Evolutionary conservation across 179 eudicot species (phyloP).

Genomic region (Beta lomatogona): DNA sequence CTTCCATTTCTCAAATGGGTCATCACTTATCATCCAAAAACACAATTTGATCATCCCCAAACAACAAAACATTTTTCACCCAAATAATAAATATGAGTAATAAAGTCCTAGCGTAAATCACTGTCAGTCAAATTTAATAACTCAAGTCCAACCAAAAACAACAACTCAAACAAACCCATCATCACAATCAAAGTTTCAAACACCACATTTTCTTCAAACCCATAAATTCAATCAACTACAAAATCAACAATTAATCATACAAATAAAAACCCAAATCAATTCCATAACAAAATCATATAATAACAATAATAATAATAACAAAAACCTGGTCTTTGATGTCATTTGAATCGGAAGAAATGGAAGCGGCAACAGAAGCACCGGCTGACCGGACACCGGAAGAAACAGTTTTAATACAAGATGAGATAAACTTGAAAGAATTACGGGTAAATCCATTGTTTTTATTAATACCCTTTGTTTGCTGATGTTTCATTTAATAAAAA

Average conservation of each 20-base stretch:
- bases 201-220: not conserved
- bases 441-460: conserved; percentile 51
- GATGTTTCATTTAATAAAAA: conserved; percentile 43
- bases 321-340: conserved; percentile 71
- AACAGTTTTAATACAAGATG: conserved; percentile 78
- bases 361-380: conserved; percentile 72
- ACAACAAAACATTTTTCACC: not conserved
- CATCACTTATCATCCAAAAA: not conserved
- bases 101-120: conserved; percentile 18
- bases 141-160: conserved; percentile 31
- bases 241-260: not conserved
- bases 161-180: conserved; percentile 7
- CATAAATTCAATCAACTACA: not conserved
- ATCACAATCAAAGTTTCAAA: not conserved
- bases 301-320: not conserved
- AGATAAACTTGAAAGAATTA: conserved; percentile 67
- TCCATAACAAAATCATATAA: not conserved
- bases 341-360: conserved; percentile 56
- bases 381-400: conserved; percentile 89
- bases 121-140: conserved; percentile 27
- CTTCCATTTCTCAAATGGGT: not conserved
- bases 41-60: conserved; percentile 22
- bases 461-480: conserved; percentile 40
- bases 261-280: not conserved
- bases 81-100: too few species aligned